Evolutionary conservation across 768 basidiomycete genomes (phyloP).

Genomic region (Leucocoprinus birnbaumii): DNA sequence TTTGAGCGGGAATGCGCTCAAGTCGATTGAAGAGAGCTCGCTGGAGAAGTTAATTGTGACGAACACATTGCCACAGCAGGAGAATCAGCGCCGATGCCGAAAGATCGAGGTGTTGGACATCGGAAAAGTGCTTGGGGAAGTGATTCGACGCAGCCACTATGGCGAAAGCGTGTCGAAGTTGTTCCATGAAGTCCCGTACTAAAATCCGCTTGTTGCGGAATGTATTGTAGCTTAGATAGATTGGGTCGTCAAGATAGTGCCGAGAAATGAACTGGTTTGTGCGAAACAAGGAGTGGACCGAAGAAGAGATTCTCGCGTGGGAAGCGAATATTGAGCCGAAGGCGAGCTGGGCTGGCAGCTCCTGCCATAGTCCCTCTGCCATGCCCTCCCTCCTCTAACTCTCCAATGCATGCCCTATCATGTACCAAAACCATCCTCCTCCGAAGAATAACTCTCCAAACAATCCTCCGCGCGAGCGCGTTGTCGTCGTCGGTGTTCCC

Average conservation of each 20-base stretch:
- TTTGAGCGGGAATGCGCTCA: constrained; percentile 84
- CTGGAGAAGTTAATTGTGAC: constrained; percentile 97
- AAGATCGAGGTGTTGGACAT: constrained; percentile 96
- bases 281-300: constrained; percentile 4
- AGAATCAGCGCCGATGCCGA: constrained; percentile 64
- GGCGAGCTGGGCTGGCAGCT: constrained; percentile 11
- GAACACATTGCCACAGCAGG: constrained; percentile 92
- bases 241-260: neutral
- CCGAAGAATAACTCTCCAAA: constrained; percentile 27
- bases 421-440: constrained; percentile 44
- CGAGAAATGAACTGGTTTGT: constrained; percentile 18
- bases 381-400: constrained; percentile 21
- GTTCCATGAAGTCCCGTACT: constrained; percentile 89
- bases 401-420: constrained; percentile 57
- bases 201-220: constrained; percentile 23
- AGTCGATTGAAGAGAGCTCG: constrained; percentile 64
- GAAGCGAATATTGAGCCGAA: constrained; percentile 15
- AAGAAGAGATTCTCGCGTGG: constrained; percentile 12
- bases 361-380: constrained; percentile 15
- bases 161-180: constrained; percentile 92
- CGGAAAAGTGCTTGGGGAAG: constrained; percentile 92
- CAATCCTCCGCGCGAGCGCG: constrained; percentile 21
- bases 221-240: constrained; percentile 13
- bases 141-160: constrained; percentile 93
- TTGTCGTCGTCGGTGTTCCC: constrained; percentile 71